Base-by-base conservation (phyloP, 257 asterid genomes). In the Solanum chiquidenum region DNA sequence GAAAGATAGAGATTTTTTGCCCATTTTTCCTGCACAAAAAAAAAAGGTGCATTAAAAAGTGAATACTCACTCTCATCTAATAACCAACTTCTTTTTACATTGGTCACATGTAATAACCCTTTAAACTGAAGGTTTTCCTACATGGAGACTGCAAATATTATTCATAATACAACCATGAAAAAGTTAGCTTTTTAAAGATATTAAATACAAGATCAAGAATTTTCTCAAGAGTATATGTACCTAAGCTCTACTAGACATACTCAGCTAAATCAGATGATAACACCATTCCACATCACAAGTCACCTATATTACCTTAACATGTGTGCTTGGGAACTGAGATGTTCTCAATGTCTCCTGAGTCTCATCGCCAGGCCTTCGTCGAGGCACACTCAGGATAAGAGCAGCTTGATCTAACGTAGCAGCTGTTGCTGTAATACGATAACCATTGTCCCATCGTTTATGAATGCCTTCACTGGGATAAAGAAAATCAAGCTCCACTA, bases 391-490 rank as follows among this genome's bases (percentile, higher is more conserved):
- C 88, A 92, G 88, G 83, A 90, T 89, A 87, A 90, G 89, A 84
- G 94, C 94, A 82, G 92, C 91, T 88, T 92, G 94, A 87, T 92
- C 94, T 82, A 46, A 34, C 6, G 94, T 92, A 52, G 93, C 92
- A 82, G 94, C 93, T 12, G 92, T 89, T 21, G 93, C 88, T 12
- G 93, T 89, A 77, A 92, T 92, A 18, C 93, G 88, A 74, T 89
- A 92, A 21, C 94, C 94, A 58, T 14, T 34, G 35, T 90, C 92
- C 94, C 94, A 90, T 4, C 93, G 90, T 83, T 90, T 89, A 84
- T 92, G 94, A 86, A 92, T 73, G 62, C 92, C 94, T 88, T 92
- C 94, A 75, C 94, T 89, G 20, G 93, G 93, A 55, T 92, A 91
- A 13, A 91, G 89, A 68, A 91, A 91, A 90, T 91, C 92, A 83